Evolutionary conservation across 352 stramenopile genomes (phyloP).

Genomic region (Pythium scleroteichum): DNA sequence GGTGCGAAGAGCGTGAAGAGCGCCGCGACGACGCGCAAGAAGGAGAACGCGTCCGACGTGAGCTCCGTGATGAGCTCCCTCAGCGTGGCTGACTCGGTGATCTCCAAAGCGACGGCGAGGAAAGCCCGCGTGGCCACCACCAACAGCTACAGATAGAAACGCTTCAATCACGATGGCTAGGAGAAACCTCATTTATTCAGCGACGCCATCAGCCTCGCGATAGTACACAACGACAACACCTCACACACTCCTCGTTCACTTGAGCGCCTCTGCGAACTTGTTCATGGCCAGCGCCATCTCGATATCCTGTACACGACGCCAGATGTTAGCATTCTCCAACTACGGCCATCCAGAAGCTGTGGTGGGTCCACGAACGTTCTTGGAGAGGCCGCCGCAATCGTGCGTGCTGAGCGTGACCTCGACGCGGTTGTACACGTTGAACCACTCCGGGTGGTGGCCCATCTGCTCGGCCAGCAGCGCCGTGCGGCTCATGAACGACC

Average conservation of each 20-base stretch:
- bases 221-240: neutral
- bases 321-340: too few relatives aligned
- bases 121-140: conserved; percentile 50
- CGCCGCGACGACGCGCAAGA: conserved; percentile 44
- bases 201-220: neutral
- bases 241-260: conserved; percentile 10
- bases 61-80: conserved; percentile 65
- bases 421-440: conserved; percentile 98
- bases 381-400: conserved; percentile 92
- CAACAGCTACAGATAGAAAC: conserved; percentile 53
- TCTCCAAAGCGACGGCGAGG: conserved; percentile 66
- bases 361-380: conserved; percentile 77
- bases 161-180: neutral
- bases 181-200: neutral
- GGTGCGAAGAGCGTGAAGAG: conserved; percentile 56
- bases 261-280: conserved; percentile 46
- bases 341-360: too few relatives aligned
- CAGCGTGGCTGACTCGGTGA: conserved; percentile 71
- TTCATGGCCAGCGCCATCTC: conserved; percentile 77
- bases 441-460: conserved; percentile 99
- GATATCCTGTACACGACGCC: too few relatives aligned
- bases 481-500: conserved; percentile 75
- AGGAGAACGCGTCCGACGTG: conserved; percentile 49
- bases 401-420: conserved; percentile 97
- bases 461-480: conserved; percentile 84